Evolutionary conservation across 768 basidiomycete species (phyloP).

Genomic region (Phylloporus arenicola): DNA sequence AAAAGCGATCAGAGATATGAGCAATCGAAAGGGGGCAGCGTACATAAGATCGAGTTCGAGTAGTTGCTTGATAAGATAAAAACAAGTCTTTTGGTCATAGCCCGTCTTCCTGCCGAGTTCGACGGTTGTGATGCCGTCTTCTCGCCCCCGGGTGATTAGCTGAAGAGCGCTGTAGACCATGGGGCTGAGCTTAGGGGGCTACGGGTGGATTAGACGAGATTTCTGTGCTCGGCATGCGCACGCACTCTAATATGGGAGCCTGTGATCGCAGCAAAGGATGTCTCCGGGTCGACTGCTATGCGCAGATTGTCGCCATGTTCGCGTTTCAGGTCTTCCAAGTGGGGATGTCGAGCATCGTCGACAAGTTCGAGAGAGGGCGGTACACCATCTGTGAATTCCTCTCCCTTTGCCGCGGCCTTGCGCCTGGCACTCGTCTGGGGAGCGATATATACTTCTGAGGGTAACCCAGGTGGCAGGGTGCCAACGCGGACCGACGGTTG

Average conservation of each 20-base stretch:
- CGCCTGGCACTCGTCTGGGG: constrained; percentile 64
- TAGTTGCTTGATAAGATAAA: constrained; percentile 77
- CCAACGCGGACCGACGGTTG: constrained; percentile 77
- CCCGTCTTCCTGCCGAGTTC: constrained; percentile 70
- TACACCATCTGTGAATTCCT: constrained; percentile 38
- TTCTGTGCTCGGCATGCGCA: constrained; percentile 3
- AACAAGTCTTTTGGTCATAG: constrained; percentile 87
- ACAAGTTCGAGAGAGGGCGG: constrained; percentile 49
- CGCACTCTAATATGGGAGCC: constrained; percentile 80
- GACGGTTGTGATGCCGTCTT: constrained; percentile 71
- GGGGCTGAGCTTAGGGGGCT: constrained; percentile 77
- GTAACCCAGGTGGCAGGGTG: constrained; percentile 50
- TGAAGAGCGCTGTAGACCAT: constrained; percentile 85
- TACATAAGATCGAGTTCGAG: constrained; percentile 71
- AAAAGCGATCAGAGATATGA: constrained; percentile 2
- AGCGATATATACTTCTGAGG: constrained; percentile 71
- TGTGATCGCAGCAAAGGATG: constrained; percentile 73
- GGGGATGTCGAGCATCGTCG: constrained; percentile 47
- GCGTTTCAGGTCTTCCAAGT: constrained; percentile 51
- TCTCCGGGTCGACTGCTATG: constrained; percentile 70
- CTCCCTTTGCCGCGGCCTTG: constrained; percentile 57
- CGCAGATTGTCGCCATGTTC: constrained; percentile 61
- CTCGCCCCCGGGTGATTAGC: constrained; percentile 75
- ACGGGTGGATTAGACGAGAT: constrained; percentile 7
- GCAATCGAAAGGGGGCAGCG: constrained; percentile 18